Evolutionary conservation across 1,284 basidiomycete species (phyloP).

Genomic region (Cerrena zonata): DNA sequence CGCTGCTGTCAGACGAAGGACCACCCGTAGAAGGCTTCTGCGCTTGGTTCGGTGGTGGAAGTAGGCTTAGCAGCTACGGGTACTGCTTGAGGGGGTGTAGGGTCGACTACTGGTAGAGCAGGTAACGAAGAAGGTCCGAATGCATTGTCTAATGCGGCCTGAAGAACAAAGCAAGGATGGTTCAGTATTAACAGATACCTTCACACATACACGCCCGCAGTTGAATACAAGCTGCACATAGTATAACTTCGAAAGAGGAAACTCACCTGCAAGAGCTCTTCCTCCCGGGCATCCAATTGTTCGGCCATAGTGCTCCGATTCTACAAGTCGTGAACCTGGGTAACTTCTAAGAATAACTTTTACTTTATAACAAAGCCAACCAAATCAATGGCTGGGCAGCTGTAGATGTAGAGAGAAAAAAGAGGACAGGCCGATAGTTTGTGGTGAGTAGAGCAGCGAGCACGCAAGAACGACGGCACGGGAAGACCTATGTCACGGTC

Average conservation of each 20-base stretch:
- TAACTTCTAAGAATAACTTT: neutral
- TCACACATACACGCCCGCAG: neutral
- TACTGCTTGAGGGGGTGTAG: neutral
- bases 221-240: neutral
- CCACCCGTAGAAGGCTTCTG: constrained; percentile 2
- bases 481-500: neutral
- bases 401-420: neutral
- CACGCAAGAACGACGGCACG: constrained; percentile 3
- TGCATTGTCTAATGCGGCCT: constrained; percentile 15
- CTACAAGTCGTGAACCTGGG: neutral
- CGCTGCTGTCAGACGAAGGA: constrained; percentile 19
- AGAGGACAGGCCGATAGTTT: neutral
- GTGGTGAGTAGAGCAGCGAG: neutral
- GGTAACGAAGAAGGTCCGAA: constrained; percentile 9
- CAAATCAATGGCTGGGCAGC: neutral
- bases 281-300: constrained; percentile 23
- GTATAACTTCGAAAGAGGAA: neutral
- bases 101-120: constrained; percentile 8
- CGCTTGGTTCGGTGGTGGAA: constrained; percentile 1
- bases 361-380: neutral
- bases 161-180: constrained; percentile 13
- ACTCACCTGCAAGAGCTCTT: constrained; percentile 27
- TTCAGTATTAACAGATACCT: neutral
- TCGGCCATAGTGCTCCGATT: constrained; percentile 20
- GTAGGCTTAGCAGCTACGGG: constrained; percentile 6